Base-by-base conservation (phyloP, 495 filamentous ascomycete species). In the Podospora pseudocomata region DNA sequence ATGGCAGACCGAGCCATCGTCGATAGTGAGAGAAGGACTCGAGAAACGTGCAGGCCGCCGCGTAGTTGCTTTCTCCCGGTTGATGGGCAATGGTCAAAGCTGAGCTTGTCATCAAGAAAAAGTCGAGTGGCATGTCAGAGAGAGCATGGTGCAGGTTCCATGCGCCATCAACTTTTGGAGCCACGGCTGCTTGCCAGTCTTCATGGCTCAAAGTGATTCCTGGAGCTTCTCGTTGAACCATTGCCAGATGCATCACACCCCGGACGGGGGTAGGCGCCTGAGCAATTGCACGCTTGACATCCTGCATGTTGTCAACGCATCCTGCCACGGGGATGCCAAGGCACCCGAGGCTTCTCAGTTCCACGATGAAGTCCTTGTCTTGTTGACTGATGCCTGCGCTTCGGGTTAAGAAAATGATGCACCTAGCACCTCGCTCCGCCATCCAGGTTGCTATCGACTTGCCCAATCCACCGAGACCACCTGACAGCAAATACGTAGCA, bases 401-500 rank as follows among this genome's bases (percentile, higher is more conserved):
- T 15, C 55, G 28, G 18, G 63, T 23, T 20, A 65, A 44, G 34
- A 90, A 76, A 1, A 88, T 77, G 4, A 92, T 65, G 67, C 87
- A 75, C 26, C 76, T 77, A 11, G 88, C 89, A 6, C 88, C 88
- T 19, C 81, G 80, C 9, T 78, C 71, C 5, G 81, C 83, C 77
- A 92, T 80, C 85, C 85, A 88, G 0, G 71, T 78, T 2, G 85
- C 78, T 49, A 90, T 78, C n/a, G 83, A 80, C 32, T 82, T 78
- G 9, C 89, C 88, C 13, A 91, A 79, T 7, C 88, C 89, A 3
- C 88, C 86, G 0, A 89, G 81, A 9, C 88, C 86, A 23, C 88
- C 87, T 54, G 86, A 80, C 4, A 91, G 75, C 18, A 91, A 70
- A 68, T 90, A 90, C 1, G 82, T 78, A 4, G 79, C 84, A 65